Percentiles rank a stretch among this genome's conserved stretches.
phyloP scores from a whole-genome alignment of 106 monocot genomes.

The Platanthera guangdongensis region DNA sequence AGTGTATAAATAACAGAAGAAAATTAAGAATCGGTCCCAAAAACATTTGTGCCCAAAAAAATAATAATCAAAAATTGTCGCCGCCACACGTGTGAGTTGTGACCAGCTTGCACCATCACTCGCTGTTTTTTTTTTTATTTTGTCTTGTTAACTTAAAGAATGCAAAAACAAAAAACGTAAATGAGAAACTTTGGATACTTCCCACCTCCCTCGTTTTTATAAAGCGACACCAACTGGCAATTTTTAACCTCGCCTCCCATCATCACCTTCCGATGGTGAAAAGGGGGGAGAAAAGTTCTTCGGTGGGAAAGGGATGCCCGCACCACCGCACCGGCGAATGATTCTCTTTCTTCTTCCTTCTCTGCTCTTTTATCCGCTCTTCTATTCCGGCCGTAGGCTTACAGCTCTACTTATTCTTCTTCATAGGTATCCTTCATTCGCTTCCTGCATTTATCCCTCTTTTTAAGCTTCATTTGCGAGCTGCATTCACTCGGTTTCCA shows the following conservation, averaged over 20 bases:
- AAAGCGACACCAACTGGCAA: background rate
- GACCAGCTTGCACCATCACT: too few relatives aligned
- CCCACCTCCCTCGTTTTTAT: background rate
- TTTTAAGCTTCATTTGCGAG: background rate
- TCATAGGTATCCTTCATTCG: background rate
- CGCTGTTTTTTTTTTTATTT: too few relatives aligned
- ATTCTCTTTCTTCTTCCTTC: background rate
- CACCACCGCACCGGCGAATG: background rate
- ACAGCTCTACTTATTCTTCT: background rate
- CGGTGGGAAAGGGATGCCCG: background rate
- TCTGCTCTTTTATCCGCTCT: background rate
- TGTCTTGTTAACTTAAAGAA: too few relatives aligned
- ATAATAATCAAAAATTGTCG: too few relatives aligned
- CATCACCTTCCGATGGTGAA: background rate
- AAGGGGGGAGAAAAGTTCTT: background rate
- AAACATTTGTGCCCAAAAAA: too few relatives aligned
- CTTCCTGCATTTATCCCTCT: background rate
- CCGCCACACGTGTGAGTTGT: too few relatives aligned
- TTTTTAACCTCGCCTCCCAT: background rate
- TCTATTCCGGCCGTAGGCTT: background rate
- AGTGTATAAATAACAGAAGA: too few relatives aligned
- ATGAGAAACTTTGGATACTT: conserved; percentile 3
- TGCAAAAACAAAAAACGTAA: background rate
- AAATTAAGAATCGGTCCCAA: too few relatives aligned
- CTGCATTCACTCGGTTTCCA: background rate